Evolutionary conservation across 225 moss, liverwort and hornwort species (phyloP).

Genomic region (Anthoceros angustus): DNA sequence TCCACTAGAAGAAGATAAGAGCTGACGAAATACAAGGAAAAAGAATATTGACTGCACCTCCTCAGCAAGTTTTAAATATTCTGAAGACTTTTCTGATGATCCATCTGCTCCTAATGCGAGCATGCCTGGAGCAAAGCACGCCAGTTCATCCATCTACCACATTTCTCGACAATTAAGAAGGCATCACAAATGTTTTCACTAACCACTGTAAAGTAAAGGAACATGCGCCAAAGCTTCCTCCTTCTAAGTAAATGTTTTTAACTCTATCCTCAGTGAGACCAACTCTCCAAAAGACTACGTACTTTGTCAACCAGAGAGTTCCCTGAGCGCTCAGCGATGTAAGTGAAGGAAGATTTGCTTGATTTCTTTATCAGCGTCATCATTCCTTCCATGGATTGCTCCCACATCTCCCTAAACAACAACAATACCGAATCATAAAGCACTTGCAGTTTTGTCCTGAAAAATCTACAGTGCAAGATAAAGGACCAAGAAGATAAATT

Average conservation of each 20-base stretch:
- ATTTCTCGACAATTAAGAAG: not conserved
- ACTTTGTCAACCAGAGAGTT: slow-evolving; percentile 30
- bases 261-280: not conserved
- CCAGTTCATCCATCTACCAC: slow-evolving; percentile 86
- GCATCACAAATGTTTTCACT: not conserved
- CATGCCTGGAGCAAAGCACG: slow-evolving; percentile 96
- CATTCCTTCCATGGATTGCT: slow-evolving; percentile 95
- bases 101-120: slow-evolving; percentile 70
- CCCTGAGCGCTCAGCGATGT: slow-evolving; percentile 53
- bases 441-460: not conserved
- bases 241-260: not conserved
- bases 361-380: slow-evolving; percentile 51
- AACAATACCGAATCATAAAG: not conserved
- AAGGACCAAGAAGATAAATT: not conserved
- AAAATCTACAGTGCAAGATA: not conserved
- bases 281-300: not conserved
- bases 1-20: not conserved
- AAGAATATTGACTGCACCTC: slow-evolving; percentile 22
- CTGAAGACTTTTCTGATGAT: slow-evolving; percentile 45
- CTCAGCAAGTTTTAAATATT: slow-evolving; percentile 70
- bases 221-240: not conserved
- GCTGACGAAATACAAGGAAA: not conserved
- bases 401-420: slow-evolving; percentile 80
- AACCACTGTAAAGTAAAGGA: not conserved
- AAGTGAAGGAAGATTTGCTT: slow-evolving; percentile 52